Conservation (phyloP, 2,329 filamentous ascomycete genomes). For the Dactylella cylindrospora region DNA sequence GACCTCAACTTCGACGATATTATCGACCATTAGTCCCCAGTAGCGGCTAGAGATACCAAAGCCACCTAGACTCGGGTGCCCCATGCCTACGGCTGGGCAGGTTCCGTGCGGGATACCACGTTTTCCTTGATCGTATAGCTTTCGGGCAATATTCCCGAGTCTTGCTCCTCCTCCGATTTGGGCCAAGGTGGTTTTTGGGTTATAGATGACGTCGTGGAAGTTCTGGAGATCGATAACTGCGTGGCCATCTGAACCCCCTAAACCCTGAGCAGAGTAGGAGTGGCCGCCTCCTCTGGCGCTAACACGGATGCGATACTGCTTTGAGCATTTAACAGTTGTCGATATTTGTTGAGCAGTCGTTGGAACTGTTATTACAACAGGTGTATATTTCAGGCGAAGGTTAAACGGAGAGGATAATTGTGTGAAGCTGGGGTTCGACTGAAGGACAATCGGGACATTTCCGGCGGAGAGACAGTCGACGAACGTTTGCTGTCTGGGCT, state of each 20-base stretch:
- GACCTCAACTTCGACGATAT: slow-evolving; percentile 57
- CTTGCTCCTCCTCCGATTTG: slow-evolving; percentile 58
- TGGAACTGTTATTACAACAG: slow-evolving; percentile 62
- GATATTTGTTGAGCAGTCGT: slow-evolving; percentile 60
- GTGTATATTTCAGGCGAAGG: slow-evolving; percentile 50
- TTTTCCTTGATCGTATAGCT: slow-evolving; percentile 51
- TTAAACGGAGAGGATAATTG: slow-evolving; percentile 30
- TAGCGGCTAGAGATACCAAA: slow-evolving; percentile 54
- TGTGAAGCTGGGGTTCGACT: slow-evolving; percentile 11
- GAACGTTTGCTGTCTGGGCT: slow-evolving; percentile 20
- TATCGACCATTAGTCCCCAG: slow-evolving; percentile 59
- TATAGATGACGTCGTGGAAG: slow-evolving; percentile 55
- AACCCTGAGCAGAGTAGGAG: slow-evolving; percentile 61
- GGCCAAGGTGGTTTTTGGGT: slow-evolving; percentile 53
- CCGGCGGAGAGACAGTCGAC: slow-evolving; percentile 15
- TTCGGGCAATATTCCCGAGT: slow-evolving; percentile 54
- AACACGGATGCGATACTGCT: slow-evolving; percentile 57
- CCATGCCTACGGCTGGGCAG: slow-evolving; percentile 51
- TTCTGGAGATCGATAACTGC: slow-evolving; percentile 57
- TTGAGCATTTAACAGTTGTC: slow-evolving; percentile 62
- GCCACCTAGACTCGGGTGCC: slow-evolving; percentile 54
- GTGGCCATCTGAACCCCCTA: slow-evolving; percentile 57
- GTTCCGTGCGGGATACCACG: slow-evolving; percentile 49
- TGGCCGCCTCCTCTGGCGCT: slow-evolving; percentile 67
- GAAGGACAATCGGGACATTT: slow-evolving; percentile 15